These are phyloP conservation scores for Plasmopara muralis DNA, from an alignment of 352 stramenopile species.

Conservation along the genomic window DNA sequence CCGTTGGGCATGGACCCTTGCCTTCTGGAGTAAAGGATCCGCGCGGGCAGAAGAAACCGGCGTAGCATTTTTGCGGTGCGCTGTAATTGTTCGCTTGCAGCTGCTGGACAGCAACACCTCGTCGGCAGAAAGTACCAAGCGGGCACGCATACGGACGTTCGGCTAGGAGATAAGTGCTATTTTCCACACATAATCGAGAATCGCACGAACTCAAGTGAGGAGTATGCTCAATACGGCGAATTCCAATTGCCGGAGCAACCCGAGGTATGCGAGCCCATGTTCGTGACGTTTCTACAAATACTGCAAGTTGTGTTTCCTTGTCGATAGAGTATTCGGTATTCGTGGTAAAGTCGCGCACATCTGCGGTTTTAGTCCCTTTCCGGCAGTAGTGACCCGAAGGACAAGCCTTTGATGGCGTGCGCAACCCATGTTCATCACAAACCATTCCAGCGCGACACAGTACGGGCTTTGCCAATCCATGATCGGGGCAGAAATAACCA, in stretches of 20 bases:
- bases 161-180: slow-evolving; percentile 44
- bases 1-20: slow-evolving; percentile 90
- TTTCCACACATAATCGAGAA: slow-evolving; percentile 42
- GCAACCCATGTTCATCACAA: slow-evolving; percentile 87
- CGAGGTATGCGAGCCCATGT: slow-evolving; percentile 46
- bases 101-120: slow-evolving; percentile 69
- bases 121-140: slow-evolving; percentile 89
- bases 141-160: slow-evolving; percentile 93
- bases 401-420: slow-evolving; percentile 74
- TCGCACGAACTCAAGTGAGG: slow-evolving; percentile 45
- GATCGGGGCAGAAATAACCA: slow-evolving; percentile 91
- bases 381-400: slow-evolving; percentile 91
- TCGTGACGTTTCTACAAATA: slow-evolving; percentile 43
- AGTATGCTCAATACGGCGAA: slow-evolving; percentile 56
- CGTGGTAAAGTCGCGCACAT: slow-evolving; percentile 55
- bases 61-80: slow-evolving; percentile 92
- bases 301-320: slow-evolving; percentile 55
- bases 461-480: slow-evolving; percentile 84
- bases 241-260: slow-evolving; percentile 40
- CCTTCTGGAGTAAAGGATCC: slow-evolving; percentile 90
- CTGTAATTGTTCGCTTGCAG: slow-evolving; percentile 84
- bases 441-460: slow-evolving; percentile 90
- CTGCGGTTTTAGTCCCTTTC: slow-evolving; percentile 87
- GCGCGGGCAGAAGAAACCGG: slow-evolving; percentile 94
- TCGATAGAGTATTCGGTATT: slow-evolving; percentile 53